These are phyloP conservation scores for Ambrosia hybrid DNA, from an alignment of 140 eudicot species.

Conservation along the genomic window DNA sequence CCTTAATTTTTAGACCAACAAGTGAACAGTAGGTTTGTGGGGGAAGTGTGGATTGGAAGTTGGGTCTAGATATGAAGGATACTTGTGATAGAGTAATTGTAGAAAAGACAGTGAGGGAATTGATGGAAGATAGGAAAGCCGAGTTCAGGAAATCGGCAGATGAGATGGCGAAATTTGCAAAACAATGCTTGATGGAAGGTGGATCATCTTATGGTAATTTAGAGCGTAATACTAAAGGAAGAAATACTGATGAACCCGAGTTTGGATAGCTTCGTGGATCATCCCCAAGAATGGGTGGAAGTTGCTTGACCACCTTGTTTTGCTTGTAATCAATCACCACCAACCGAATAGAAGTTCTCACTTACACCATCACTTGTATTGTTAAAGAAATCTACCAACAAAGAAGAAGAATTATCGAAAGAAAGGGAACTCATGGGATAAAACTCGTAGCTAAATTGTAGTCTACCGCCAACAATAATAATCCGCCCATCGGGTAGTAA, in stretches of 20 bases:
- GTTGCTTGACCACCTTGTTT: slow-evolving; percentile 47
- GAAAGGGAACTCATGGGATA: slow-evolving; percentile 39
- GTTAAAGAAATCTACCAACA: slow-evolving; percentile 43
- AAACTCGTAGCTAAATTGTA: slow-evolving; percentile 68
- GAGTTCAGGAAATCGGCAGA: slow-evolving; percentile 38
- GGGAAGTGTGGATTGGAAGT: slow-evolving; percentile 50
- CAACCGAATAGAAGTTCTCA: slow-evolving; percentile 72
- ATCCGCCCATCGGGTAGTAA: slow-evolving; percentile 69
- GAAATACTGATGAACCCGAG: slow-evolving; percentile 73
- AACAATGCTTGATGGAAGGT: slow-evolving; percentile 29
- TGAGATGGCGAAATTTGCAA: slow-evolving; percentile 4
- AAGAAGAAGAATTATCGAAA: slow-evolving; percentile 25
- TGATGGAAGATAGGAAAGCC: slow-evolving; percentile 44
- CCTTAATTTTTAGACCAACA: slow-evolving; percentile 54
- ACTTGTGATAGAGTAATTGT: slow-evolving; percentile 21
- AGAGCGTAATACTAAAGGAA: slow-evolving; percentile 58
- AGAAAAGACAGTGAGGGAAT: slow-evolving; percentile 39
- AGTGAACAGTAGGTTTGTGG: slow-evolving; percentile 52
- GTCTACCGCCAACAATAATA: slow-evolving; percentile 69
- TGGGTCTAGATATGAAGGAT: slow-evolving; percentile 59
- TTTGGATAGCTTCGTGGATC: slow-evolving; percentile 81
- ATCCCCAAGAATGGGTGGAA: slow-evolving; percentile 55
- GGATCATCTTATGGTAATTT: slow-evolving; percentile 60
- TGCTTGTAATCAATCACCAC: slow-evolving; percentile 50
- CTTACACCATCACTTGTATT: slow-evolving; percentile 32